A percentile compares a stretch with the other conserved stretches of the same genome.
These are phyloP conservation scores for Aspergillus quadrilineatus DNA, from an alignment of 2,329 filamentous ascomycete species.

Conservation along the genomic window DNA sequence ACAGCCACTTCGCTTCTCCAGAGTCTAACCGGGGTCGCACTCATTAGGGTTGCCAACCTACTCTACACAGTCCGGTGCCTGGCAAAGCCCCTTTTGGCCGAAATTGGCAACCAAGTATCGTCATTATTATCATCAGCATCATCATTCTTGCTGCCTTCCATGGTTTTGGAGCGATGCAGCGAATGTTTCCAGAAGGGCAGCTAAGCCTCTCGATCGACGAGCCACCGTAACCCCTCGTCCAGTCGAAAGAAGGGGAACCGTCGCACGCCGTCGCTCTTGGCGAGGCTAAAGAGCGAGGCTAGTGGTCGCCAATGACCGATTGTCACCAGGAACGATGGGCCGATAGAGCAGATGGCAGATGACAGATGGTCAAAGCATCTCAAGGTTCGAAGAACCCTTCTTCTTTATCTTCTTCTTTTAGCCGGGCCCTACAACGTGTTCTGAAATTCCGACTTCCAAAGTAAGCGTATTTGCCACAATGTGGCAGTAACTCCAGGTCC, in stretches of 20 bases:
- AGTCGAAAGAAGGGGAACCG: constrained; percentile 9
- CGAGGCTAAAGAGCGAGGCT: background rate
- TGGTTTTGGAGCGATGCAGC: constrained; percentile 25
- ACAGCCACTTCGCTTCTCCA: background rate
- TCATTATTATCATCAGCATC: background rate
- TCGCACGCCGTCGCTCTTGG: constrained; percentile 2
- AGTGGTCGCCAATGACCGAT: background rate
- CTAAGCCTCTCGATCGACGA: constrained; percentile 21
- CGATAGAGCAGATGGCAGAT: background rate
- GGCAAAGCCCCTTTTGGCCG: background rate
- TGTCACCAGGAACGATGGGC: constrained; percentile 4
- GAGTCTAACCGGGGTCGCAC: constrained; percentile 4
- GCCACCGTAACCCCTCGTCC: constrained; percentile 15
- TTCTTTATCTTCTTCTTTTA: background rate
- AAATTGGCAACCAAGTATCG: background rate
- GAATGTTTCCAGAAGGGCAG: constrained; percentile 37
- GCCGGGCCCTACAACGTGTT: background rate
- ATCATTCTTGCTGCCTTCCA: background rate
- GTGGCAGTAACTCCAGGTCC: background rate
- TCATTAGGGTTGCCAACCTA: background rate
- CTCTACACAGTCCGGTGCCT: constrained; percentile 2
- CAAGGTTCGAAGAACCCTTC: background rate
- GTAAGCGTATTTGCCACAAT: background rate
- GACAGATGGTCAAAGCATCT: constrained; percentile 8
- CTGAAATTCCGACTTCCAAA: background rate